A percentile compares a stretch with the other conserved stretches of the same genome.
phyloP scores from a whole-genome alignment of 345 rosid species.

The Syzygium jambos region DNA sequence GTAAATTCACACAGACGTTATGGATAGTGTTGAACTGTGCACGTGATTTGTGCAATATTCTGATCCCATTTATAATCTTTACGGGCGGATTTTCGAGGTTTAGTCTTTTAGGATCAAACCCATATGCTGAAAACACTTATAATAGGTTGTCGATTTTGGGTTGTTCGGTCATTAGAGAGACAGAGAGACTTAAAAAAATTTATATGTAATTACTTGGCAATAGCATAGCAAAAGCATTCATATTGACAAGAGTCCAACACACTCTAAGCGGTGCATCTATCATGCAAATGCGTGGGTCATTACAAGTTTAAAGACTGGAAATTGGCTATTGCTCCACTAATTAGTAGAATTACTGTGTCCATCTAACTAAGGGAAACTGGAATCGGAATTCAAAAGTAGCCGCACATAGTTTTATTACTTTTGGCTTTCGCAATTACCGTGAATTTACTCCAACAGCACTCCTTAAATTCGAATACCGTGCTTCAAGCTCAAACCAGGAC shows the following conservation, averaged over 20 bases:
- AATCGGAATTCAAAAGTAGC: not conserved
- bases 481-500: constrained; percentile 36
- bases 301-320: not conserved
- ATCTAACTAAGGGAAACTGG: not conserved
- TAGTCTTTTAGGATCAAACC: not conserved
- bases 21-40: not conserved
- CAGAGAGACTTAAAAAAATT: not conserved
- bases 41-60: not conserved
- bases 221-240: not conserved
- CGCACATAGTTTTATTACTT: not conserved
- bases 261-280: not conserved
- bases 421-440: not conserved
- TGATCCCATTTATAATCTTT: not conserved
- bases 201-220: not conserved
- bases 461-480: constrained; percentile 12
- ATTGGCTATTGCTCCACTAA: not conserved
- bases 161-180: not conserved
- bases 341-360: not conserved
- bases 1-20: not conserved
- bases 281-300: not conserved
- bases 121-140: not conserved
- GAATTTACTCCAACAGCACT: not conserved
- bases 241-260: not conserved
- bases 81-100: not conserved
- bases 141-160: not conserved